phyloP scores from a whole-genome alignment of 176 grass and related monocot genomes.

The Poa annua region DNA sequence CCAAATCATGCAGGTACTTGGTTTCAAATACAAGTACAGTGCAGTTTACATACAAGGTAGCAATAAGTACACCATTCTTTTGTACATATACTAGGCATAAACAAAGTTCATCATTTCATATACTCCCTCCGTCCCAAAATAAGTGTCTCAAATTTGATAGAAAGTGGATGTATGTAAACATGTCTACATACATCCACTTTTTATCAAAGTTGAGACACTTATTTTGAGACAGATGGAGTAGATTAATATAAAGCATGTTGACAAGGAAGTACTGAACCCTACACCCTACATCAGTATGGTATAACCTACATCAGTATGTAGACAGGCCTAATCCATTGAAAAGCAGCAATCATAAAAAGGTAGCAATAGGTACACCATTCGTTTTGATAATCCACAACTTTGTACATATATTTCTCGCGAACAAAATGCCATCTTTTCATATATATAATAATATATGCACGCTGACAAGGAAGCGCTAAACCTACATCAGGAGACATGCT shows the following conservation, averaged over 20 bases:
- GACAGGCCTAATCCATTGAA: not conserved
- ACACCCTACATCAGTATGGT: not conserved
- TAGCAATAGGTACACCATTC: conserved; percentile 12
- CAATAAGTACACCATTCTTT: not conserved
- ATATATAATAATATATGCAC: not conserved
- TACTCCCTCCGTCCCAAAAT: too few relatives aligned
- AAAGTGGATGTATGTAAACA: too few relatives aligned
- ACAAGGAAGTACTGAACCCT: conserved; percentile 34
- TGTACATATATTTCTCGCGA: not conserved
- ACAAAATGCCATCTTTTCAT: not conserved
- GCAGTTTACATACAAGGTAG: not conserved
- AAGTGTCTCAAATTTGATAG: too few relatives aligned
- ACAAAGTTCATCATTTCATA: not conserved
- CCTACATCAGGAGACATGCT: conserved; percentile 24
- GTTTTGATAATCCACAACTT: conserved; percentile 6
- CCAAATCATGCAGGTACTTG: conserved; percentile 27
- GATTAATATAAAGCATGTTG: not conserved
- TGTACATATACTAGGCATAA: not conserved
- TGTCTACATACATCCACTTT: too few relatives aligned
- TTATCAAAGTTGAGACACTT: too few relatives aligned
- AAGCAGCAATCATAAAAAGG: conserved; percentile 38
- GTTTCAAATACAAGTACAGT: not conserved
- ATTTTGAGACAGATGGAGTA: too few relatives aligned
- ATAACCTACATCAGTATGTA: not conserved
- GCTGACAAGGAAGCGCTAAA: conserved; percentile 32